Conservation (phyloP, 1,284 basidiomycete species). For the Trametes sp. region DNA sequence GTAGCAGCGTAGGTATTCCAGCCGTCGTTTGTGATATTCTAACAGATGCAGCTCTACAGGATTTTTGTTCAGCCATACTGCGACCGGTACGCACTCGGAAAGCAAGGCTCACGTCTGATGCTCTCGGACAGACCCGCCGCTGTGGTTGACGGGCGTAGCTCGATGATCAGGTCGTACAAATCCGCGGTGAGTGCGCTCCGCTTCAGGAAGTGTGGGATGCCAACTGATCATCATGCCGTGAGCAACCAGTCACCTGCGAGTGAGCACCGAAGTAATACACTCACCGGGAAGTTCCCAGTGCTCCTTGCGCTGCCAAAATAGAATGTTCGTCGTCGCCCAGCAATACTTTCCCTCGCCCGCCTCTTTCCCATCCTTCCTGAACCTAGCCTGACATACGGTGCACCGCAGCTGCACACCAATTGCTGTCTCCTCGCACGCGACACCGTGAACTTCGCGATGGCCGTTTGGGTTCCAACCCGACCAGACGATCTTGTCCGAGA, state of each 20-base stretch:
- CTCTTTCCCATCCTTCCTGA: slow-evolving; percentile 13
- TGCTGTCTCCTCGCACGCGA: slow-evolving; percentile 25
- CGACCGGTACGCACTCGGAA: not conserved
- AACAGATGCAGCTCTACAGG: slow-evolving; percentile 9
- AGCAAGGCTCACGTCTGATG: slow-evolving; percentile 1
- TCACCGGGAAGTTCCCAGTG: slow-evolving; percentile 21
- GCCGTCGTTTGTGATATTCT: slow-evolving; percentile 1
- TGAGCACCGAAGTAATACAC: not conserved
- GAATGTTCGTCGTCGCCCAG: slow-evolving; percentile 20
- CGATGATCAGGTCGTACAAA: slow-evolving; percentile 4
- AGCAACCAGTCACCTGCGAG: not conserved
- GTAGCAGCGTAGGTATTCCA: not conserved
- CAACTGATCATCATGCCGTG: not conserved
- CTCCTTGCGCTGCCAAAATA: slow-evolving; percentile 25
- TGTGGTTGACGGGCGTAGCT: slow-evolving; percentile 3
- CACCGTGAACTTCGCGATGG: slow-evolving; percentile 26
- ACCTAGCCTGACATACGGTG: not conserved
- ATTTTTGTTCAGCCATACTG: not conserved
- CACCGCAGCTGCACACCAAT: slow-evolving; percentile 32
- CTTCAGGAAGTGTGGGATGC: slow-evolving; percentile 9
- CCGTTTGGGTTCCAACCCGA: slow-evolving; percentile 26
- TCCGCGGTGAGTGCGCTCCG: slow-evolving; percentile 5
- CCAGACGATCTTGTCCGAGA: slow-evolving; percentile 11
- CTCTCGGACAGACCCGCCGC: slow-evolving; percentile 5
- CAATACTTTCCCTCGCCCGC: slow-evolving; percentile 5